These are phyloP conservation scores for Phoma sp. DNA, from an alignment of 2,329 filamentous ascomycete genomes.

Conservation along the genomic window DNA sequence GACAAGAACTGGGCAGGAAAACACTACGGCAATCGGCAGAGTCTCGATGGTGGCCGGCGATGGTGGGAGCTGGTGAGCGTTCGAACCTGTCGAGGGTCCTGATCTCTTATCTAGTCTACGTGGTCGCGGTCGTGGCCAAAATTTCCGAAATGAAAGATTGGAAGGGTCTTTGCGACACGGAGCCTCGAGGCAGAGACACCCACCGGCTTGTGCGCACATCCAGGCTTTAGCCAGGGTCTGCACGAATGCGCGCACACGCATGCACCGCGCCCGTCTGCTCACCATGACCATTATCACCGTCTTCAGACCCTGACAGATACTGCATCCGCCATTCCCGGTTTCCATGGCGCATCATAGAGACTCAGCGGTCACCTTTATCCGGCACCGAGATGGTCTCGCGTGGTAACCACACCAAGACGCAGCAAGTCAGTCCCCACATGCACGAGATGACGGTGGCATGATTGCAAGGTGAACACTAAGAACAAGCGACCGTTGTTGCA, in stretches of 20 bases:
- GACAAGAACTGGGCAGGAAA: conserved; percentile 5
- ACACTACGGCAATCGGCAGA: neutral
- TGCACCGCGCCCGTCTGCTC: conserved; percentile 9
- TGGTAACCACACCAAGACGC: neutral
- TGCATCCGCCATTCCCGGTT: conserved; percentile 7
- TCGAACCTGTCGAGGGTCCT: neutral
- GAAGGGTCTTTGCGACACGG: conserved; percentile 11
- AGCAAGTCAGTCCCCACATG: neutral
- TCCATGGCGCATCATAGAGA: neutral
- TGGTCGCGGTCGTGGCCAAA: conserved; percentile 1
- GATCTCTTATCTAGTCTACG: conserved; percentile 8
- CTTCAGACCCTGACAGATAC: neutral
- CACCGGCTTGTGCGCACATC: conserved; percentile 1
- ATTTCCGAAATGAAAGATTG: conserved; percentile 7
- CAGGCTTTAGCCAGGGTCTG: conserved; percentile 6
- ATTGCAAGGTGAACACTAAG: conserved; percentile 13
- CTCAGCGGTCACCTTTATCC: conserved; percentile 3
- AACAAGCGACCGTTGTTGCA: conserved; percentile 13
- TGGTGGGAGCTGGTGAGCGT: neutral
- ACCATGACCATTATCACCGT: neutral
- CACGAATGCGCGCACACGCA: neutral
- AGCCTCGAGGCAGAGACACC: conserved; percentile 3
- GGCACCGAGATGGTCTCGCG: neutral
- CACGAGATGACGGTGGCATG: neutral
- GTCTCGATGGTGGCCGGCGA: neutral